Base-by-base conservation (phyloP, 352 stramenopile species). In the Pythium aristosporum region DNA sequence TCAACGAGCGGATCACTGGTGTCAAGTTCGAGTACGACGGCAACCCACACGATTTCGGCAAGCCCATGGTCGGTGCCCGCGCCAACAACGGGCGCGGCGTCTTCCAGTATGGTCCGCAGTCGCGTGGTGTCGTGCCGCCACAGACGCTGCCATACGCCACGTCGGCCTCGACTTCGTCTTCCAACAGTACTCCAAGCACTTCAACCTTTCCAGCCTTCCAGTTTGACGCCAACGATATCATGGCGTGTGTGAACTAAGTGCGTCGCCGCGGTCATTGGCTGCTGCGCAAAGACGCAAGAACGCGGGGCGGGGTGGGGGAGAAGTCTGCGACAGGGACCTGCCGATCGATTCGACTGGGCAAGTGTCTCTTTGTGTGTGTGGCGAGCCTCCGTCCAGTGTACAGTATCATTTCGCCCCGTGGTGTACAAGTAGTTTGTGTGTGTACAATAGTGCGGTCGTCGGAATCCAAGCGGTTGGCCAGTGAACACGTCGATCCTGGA, bases 31-130 rank as follows among this genome's bases (percentile, higher is more conserved):
- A 91, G 36, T 98, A 98, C 63, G 89, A 98, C 76, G 95, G 95
- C 23, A 98, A 98, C 70, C 93, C 95, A 32, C 93, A 98, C 67
- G 79, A 97, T 52, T 98, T 98, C 66, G 91, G 89, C 7, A 96
- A 92, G 65, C 74, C 71, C 20, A 68, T 59, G 50, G 23, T 34
- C n/a, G 60, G 16, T 20, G 18, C 50, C 12, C 21, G 11, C 30
- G 20, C 23, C 13, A 32, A 34, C 55, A 66, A 46, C 18, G 39
- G 65, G 42, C 69, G 68, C 65, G 69, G 69, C 39, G 57, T 88
- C 67, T 89, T 88, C 77, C 84, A 88, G 65, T 67, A 78, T 60
- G 65, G 65, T 32, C 49, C 72, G n/a, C 71, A 75, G 46, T 71
- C 68, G 30, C 75, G 71, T 58, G 73, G 70, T 10, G 68, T 76